Evolutionary conservation across 306 rosid genomes (phyloP).

Genomic region (Canavalia gladiata): DNA sequence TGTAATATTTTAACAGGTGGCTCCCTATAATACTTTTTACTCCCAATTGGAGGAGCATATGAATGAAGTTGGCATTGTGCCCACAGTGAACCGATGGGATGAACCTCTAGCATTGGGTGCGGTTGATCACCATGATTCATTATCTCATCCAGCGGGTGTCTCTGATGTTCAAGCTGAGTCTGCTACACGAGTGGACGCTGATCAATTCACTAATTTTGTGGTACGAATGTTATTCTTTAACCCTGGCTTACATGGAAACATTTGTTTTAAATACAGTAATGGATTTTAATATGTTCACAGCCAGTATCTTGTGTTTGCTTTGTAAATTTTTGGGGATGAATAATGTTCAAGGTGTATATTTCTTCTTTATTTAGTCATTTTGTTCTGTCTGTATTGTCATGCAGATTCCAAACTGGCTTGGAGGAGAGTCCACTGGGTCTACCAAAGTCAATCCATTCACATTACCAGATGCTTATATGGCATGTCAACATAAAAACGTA

Average conservation of each 20-base stretch:
- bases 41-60: constrained; percentile 87
- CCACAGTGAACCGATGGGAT: constrained; percentile 82
- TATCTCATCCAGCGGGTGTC: constrained; percentile 98
- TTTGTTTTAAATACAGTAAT: not conserved
- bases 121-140: constrained; percentile 97
- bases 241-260: not conserved
- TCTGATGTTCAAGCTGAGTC: constrained; percentile 94
- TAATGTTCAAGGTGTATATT: constrained; percentile 27
- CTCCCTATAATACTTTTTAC: constrained; percentile 95
- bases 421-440: constrained; percentile 70
- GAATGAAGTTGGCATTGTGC: constrained; percentile 84
- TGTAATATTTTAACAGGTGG: constrained; percentile 67
- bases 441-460: constrained; percentile 82
- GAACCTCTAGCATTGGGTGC: constrained; percentile 82
- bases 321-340: constrained; percentile 17
- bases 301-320: constrained; percentile 28
- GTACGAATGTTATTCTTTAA: constrained; percentile 53
- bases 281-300: constrained; percentile 32
- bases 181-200: constrained; percentile 76
- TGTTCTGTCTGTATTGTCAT: not conserved
- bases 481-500: constrained; percentile 78
- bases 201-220: constrained; percentile 88
- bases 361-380: not conserved
- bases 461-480: constrained; percentile 76
- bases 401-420: constrained; percentile 93